Evolutionary conservation across 805 yeast species (phyloP), one percentile per base, ranked within the genome.

Genomic region (Blastobotrys americana): DNA sequence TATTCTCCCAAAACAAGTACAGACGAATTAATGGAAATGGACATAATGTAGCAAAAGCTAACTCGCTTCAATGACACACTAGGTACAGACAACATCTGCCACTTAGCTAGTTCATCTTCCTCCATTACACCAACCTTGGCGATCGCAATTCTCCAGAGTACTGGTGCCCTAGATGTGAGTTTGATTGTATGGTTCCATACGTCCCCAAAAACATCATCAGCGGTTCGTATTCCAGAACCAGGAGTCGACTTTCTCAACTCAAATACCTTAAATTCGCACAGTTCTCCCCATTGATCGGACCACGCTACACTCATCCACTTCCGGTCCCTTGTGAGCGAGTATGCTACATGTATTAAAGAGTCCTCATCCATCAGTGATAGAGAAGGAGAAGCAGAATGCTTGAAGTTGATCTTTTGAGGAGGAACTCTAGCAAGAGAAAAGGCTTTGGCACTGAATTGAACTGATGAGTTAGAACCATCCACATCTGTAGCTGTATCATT

Each of bases 241-340:
- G 31, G 31, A n/a, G 13, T 34, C 16, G 41, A 39, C 19, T 50
- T 45, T 9, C 41, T 44, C 9, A 64, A 38, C 8, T 57, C 43
- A 34, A 58, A 84, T 0, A 87, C 73, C 51, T 77, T 80, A 0
- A 80, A 73, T 38, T 70, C 71, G 15, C 80, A 74, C 9, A 77
- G 70, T 3, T 70, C 68, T 0, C 96, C 96, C 59, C 74, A 73
- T 40, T 89, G 90, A 56, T 90, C 96, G 0, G 93, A 72, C 94
- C 97, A 87, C 0, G 94, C 82, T 0, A 86, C 94, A 18, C 80
- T 77, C 37, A 87, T 71, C 96, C 96, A 90, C 44, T 77, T 78
- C 48, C 78, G 79, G 60, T 89, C 95, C 3, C 76, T 69, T 0
- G 95, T 82, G 42, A 95, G 63, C 23, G 87, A 86, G 55, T 89